These are phyloP conservation scores for Ophiostoma montium DNA, from an alignment of 2,329 filamentous ascomycete species.

Conservation along the genomic window DNA sequence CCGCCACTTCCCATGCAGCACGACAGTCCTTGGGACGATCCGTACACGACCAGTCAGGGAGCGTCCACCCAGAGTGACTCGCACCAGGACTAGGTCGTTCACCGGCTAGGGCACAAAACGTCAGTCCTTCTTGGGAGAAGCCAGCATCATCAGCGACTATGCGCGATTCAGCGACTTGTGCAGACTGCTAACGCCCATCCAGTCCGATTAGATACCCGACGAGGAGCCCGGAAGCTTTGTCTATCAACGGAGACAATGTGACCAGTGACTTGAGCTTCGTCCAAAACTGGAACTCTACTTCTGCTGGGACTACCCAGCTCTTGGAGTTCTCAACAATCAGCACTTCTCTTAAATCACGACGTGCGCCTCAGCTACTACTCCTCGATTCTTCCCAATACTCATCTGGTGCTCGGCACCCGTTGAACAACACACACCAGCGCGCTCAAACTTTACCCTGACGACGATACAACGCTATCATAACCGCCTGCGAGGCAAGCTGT, in stretches of 20 bases:
- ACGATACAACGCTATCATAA: slow-evolving; percentile 69
- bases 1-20: slow-evolving; percentile 15
- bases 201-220: slow-evolving; percentile 21
- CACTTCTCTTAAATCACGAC: slow-evolving; percentile 46
- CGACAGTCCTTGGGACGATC: slow-evolving; percentile 29
- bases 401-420: slow-evolving; percentile 49
- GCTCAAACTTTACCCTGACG: slow-evolving; percentile 46
- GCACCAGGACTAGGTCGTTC: slow-evolving; percentile 33
- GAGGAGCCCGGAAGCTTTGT: too few relatives aligned
- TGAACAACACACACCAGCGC: slow-evolving; percentile 49
- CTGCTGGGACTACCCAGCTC: slow-evolving; percentile 64
- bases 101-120: slow-evolving; percentile 37
- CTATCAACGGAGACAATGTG: slow-evolving; percentile 48
- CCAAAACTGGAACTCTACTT: slow-evolving; percentile 54
- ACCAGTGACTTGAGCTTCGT: slow-evolving; percentile 44
- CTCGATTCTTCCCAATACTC: slow-evolving; percentile 49
- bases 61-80: slow-evolving; percentile 33
- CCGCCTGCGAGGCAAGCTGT: slow-evolving; percentile 57
- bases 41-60: slow-evolving; percentile 32
- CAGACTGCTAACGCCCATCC: slow-evolving; percentile 33
- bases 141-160: not conserved
- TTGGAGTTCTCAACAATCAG: slow-evolving; percentile 57
- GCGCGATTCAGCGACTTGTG: slow-evolving; percentile 27
- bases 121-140: slow-evolving; percentile 15
- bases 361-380: slow-evolving; percentile 53